phyloP scores from a whole-genome alignment of 306 rosid species.

The Fragaria nilgerrensis region DNA sequence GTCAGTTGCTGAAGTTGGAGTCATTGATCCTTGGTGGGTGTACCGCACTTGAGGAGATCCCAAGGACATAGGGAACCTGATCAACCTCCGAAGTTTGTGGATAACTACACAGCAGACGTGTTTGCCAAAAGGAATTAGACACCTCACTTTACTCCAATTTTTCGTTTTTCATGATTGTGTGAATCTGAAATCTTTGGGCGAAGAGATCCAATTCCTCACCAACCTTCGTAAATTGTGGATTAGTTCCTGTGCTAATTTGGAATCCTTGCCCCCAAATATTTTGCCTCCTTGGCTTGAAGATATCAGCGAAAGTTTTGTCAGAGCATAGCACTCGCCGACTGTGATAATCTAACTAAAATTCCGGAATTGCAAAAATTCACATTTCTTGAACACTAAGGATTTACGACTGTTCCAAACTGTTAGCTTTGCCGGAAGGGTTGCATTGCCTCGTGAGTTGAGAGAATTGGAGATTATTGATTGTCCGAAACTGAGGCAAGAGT shows the following conservation, averaged over 20 bases:
- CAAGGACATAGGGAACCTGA: constrained; percentile 15
- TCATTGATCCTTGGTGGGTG: background rate
- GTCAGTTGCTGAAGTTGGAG: constrained; percentile 8
- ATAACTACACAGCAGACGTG: too few relatives aligned
- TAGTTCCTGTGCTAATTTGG: background rate
- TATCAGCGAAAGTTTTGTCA: constrained; percentile 12
- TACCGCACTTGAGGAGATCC: constrained; percentile 13
- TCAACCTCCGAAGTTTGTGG: constrained; percentile 4
- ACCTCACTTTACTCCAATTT: background rate
- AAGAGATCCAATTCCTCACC: background rate
- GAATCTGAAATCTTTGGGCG: background rate
- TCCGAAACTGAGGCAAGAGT: background rate
- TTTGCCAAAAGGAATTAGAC: background rate
- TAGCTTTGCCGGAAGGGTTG: background rate
- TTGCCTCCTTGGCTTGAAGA: constrained; percentile 1
- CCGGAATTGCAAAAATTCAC: constrained; percentile 12
- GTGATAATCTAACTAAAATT: constrained; percentile 1
- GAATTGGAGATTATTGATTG: background rate
- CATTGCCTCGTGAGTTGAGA: background rate
- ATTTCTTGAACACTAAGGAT: background rate
- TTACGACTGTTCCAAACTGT: background rate
- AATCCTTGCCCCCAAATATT: background rate
- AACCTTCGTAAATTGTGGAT: background rate
- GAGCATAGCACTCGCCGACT: background rate
- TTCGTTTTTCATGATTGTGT: accelerated